These are phyloP conservation scores for Cytospora piceicola DNA, from an alignment of 2,329 filamentous ascomycete genomes.

Conservation along the genomic window DNA sequence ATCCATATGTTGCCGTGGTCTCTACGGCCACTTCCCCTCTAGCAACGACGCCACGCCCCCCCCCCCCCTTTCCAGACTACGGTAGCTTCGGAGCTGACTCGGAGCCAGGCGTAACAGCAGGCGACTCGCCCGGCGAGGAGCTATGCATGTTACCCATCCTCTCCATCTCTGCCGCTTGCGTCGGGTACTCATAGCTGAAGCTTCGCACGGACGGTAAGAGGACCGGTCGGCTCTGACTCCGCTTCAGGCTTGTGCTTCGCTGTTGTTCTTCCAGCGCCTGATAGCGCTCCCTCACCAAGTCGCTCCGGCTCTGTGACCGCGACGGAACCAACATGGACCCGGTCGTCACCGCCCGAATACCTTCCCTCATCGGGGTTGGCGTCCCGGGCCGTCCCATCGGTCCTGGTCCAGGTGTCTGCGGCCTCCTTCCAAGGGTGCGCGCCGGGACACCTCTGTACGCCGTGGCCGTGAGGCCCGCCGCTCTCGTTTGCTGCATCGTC, in stretches of 20 bases:
- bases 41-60: not conserved
- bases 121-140: slow-evolving; percentile 8
- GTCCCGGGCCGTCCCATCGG: slow-evolving; percentile 16
- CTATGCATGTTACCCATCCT: slow-evolving; percentile 21
- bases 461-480: slow-evolving; percentile 3
- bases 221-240: slow-evolving; percentile 15
- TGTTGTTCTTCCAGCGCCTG: slow-evolving; percentile 26
- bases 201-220: slow-evolving; percentile 24
- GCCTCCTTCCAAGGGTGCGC: slow-evolving; percentile 6
- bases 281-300: slow-evolving; percentile 26
- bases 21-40: not conserved
- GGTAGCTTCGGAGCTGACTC: not conserved
- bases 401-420: slow-evolving; percentile 17
- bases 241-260: slow-evolving; percentile 9
- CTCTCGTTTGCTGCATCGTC: slow-evolving; percentile 7
- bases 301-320: slow-evolving; percentile 16
- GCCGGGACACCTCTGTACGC: slow-evolving; percentile 21
- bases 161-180: slow-evolving; percentile 28
- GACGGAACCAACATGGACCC: slow-evolving; percentile 9
- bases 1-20: not conserved
- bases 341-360: slow-evolving; percentile 2
- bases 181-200: slow-evolving; percentile 27
- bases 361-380: slow-evolving; percentile 9
- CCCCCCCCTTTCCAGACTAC: not conserved
- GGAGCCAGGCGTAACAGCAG: not conserved